Percentiles rank a stretch among this genome's conserved stretches.
Evolutionary conservation across 768 basidiomycete genomes (phyloP).

Genomic region (Infundibulicybe gibba): DNA sequence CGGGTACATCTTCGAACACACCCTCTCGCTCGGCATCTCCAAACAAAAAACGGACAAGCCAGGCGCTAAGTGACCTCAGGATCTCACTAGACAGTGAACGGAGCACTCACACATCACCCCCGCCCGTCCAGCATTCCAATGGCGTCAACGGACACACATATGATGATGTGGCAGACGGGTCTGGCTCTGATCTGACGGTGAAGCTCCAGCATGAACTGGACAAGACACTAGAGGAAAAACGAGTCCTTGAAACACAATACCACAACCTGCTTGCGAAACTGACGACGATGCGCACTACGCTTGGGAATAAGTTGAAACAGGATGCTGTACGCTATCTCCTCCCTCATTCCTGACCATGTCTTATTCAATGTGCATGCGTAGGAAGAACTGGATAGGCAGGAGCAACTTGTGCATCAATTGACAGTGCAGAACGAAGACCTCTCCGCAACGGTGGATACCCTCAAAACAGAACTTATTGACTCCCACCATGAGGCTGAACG

Average conservation of each 20-base stretch:
- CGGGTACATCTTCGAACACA: conserved; percentile 17
- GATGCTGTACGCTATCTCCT: conserved; percentile 70
- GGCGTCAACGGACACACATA: conserved; percentile 29
- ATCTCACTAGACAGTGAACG: conserved; percentile 47
- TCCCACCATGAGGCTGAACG: conserved; percentile 76
- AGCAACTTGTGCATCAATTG: conserved; percentile 77
- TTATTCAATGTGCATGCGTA: conserved; percentile 31
- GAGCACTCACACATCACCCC: conserved; percentile 19
- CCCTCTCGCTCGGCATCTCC: conserved; percentile 28
- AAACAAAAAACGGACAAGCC: conserved; percentile 7
- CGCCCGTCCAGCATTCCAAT: conserved; percentile 20
- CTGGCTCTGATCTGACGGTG: conserved; percentile 46
- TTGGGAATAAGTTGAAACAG: conserved; percentile 92
- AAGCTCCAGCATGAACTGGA: conserved; percentile 74
- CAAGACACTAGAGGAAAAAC: conserved; percentile 80
- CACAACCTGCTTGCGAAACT: conserved; percentile 82
- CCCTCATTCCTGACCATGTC: not conserved
- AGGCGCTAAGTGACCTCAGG: conserved; percentile 23
- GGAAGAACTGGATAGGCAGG: conserved; percentile 97
- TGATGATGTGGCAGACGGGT: conserved; percentile 28
- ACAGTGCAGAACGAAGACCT: conserved; percentile 78
- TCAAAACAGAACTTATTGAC: conserved; percentile 74
- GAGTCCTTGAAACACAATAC: conserved; percentile 82
- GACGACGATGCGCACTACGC: conserved; percentile 87
- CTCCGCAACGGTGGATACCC: conserved; percentile 63